Base-by-base conservation (phyloP, 805 yeast genomes). In the Teunomyces pallodes region DNA sequence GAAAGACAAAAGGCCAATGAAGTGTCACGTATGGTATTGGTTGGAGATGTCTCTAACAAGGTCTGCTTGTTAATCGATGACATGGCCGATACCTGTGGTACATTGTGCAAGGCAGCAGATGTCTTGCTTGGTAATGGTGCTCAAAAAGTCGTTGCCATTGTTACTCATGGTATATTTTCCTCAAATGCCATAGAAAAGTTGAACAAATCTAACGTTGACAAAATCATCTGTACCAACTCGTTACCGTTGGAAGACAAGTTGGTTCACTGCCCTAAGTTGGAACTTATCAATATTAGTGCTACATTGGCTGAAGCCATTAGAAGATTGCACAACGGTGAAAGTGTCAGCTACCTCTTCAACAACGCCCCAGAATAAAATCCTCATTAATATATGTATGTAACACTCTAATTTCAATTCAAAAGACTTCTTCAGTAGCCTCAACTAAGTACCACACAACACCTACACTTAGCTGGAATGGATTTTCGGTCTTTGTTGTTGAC, bases 11-110 rank as follows among this genome's bases (percentile, higher is more conserved):
- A 86, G 61, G 97, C 98, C 43, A 92, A 92, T 64, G 98, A 92
- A 70, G 96, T 92, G 9, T 84, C 94, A 13, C 78, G 87, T 58
- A 92, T 92, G 99, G 96, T 92, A 24, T 76, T 92, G 30, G 98
- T 92, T 39, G 99, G 99, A 54, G 97, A 91, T 66, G 99, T 92
- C 36, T 72, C 81, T 3, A 82, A 83, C 50, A 90, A 88, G 66
- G 80, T 84, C 4, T 91, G 97, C 69, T 76, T 94, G 20, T 73
- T 92, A 53, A 88, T 92, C 30, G 99, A 92, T 67, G 99, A 92
- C 65, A 94, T 92, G 95, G 98, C 98, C 33, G 99, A 92, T 64
- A 92, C 99, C 4, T 92, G 98, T 70, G 98, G 99, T 36, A 92
- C 99, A 2, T 74, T 92, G 55, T 94, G 89, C 54, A 92, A 92